phyloP scores from a whole-genome alignment of 1,139 yeast species.

The Arxiozyma heterogenica region DNA sequence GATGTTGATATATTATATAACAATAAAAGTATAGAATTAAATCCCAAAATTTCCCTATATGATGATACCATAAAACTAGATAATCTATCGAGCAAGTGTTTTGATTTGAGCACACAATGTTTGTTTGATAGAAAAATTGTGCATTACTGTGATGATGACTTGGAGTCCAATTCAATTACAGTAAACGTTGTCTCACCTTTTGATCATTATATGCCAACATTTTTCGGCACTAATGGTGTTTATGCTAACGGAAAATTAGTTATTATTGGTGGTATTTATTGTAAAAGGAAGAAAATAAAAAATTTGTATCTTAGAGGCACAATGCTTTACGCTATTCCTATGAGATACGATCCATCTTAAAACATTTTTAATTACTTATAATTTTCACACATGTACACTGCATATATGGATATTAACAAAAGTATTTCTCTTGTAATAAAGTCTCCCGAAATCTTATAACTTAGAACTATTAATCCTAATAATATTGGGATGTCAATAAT shows the following conservation, averaged over 20 bases:
- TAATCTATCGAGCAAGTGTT: slow-evolving; percentile 1
- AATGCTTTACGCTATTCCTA: slow-evolving; percentile 5
- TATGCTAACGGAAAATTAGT: slow-evolving; percentile 12
- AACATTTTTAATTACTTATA: neutral
- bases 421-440: neutral
- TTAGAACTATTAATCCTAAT: too few relatives aligned
- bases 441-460: too few relatives aligned
- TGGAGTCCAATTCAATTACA: neutral
- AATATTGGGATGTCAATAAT: too few relatives aligned
- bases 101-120: slow-evolving; percentile 8
- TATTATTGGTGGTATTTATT: slow-evolving; percentile 18
- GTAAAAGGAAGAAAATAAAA: slow-evolving; percentile 9
- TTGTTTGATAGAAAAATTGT: slow-evolving; percentile 2
- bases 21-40: neutral
- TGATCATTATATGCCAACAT: neutral
- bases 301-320: slow-evolving; percentile 20
- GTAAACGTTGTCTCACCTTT: neutral
- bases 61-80: neutral
- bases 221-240: slow-evolving; percentile 12
- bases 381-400: neutral
- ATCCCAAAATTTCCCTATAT: neutral
- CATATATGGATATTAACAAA: too few relatives aligned
- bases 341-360: neutral
- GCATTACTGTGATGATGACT: neutral
- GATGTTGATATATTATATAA: slow-evolving; percentile 17